Percentiles rank a stretch among this genome's conserved stretches.
Evolutionary conservation across 768 basidiomycete genomes (phyloP).

Genomic region (Termitomyces titanicus): DNA sequence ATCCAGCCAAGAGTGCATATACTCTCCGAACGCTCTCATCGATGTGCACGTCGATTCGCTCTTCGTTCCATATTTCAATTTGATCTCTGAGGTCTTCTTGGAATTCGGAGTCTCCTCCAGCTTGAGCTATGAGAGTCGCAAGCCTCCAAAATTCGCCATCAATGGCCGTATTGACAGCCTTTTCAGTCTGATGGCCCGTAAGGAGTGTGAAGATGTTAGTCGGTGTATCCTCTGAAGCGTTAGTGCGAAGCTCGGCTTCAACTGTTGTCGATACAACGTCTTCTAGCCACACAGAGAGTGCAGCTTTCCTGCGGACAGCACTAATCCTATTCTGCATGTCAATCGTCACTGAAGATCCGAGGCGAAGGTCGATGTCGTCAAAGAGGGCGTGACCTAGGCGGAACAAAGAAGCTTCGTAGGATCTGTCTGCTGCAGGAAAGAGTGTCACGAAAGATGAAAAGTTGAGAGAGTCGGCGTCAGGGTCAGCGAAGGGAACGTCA

Average conservation of each 20-base stretch:
- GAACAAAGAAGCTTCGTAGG: conserved; percentile 78
- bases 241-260: conserved; percentile 57
- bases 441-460: conserved; percentile 77
- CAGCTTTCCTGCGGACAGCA: conserved; percentile 69
- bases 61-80: conserved; percentile 77
- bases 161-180: conserved; percentile 71
- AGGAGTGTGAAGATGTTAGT: conserved; percentile 70
- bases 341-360: conserved; percentile 50
- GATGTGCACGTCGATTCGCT: conserved; percentile 69
- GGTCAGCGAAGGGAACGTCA: conserved; percentile 66
- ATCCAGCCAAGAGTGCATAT: conserved; percentile 81
- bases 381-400: conserved; percentile 88
- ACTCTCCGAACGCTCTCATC: conserved; percentile 67
- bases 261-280: conserved; percentile 64
- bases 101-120: conserved; percentile 73
- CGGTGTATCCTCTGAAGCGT: conserved; percentile 39
- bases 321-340: conserved; percentile 61
- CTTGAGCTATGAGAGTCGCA: conserved; percentile 86
- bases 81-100: conserved; percentile 72
- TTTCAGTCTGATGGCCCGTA: conserved; percentile 84
- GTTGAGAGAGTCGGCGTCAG: conserved; percentile 52
- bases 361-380: conserved; percentile 70
- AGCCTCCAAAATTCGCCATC: conserved; percentile 79
- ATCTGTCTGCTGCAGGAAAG: conserved; percentile 67
- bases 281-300: conserved; percentile 84